Evolutionary conservation across 2,329 filamentous ascomycete genomes (phyloP), one percentile per base, ranked within the genome.

Genomic region (Teratosphaeria zuluensis): DNA sequence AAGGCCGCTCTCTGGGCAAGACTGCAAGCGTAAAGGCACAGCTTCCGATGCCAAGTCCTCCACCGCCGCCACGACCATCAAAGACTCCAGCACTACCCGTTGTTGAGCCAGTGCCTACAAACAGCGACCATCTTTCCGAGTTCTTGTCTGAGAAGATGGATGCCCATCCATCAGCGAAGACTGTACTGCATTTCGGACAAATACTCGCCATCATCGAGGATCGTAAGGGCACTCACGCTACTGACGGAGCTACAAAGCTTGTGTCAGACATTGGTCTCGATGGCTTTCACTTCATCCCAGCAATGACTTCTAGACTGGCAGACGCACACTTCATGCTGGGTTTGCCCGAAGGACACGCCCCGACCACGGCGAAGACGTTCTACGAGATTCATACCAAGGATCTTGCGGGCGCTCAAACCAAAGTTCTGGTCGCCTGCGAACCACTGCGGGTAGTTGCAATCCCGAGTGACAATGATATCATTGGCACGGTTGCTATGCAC

Each of bases 401-500:
- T 21, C 24, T 19, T 33, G 31, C 31, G 19, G 51, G 56, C 14
- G 19, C 32, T 19, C 42, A 51, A 35, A 38, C 48, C 16, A 19
- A 55, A 9, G 21, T 59, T 14, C 51, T 53, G 2, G 35, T 42
- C 21, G 14, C 19, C 35, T 38, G 28, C 53, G 19, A 55, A 8
- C 21, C 33, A 46, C 21, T 28, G 7, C 11, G 21, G 4, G 21
- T 42, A 12, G 35, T 55, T 31, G 19, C 30, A 53, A 30, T 42
- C 16, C n/a, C 6, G 35, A 31, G 14, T 28, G 48, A 53, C 16
- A 21, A 53, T 11, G 32, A 32, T 8, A 51, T n/a, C 51, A 14
- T 55, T 31, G 58, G 58, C 4, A 55, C 42, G 14, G 32, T 58
- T 5, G 64, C 63, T 57, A 56, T 65, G 21, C 65, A 68, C 48